These are phyloP conservation scores for Salix viminalis DNA, from an alignment of 345 rosid genomes.

Conservation along the genomic window DNA sequence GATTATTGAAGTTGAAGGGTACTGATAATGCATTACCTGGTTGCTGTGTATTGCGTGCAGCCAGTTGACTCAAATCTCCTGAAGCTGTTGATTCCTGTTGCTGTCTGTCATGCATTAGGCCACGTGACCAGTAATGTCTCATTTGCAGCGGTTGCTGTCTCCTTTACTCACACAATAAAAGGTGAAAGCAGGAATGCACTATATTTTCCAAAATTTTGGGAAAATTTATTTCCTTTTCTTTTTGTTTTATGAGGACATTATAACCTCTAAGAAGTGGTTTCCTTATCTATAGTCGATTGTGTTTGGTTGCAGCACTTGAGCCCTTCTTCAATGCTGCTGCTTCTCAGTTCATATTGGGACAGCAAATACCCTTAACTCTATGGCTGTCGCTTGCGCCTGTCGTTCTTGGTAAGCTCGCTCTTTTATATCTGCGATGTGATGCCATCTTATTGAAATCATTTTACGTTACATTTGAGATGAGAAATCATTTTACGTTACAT, in stretches of 20 bases:
- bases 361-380: conserved; percentile 65
- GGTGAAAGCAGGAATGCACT: conserved; percentile 31
- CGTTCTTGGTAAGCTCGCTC: conserved; percentile 53
- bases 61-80: conserved; percentile 75
- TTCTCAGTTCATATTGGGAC: conserved; percentile 89
- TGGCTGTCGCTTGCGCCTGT: conserved; percentile 95
- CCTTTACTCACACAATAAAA: conserved; percentile 93
- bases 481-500: neutral
- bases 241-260: neutral
- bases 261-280: neutral
- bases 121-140: conserved; percentile 94
- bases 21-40: neutral
- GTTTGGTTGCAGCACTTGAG: conserved; percentile 70
- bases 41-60: conserved; percentile 34
- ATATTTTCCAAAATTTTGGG: neutral
- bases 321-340: conserved; percentile 98
- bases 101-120: conserved; percentile 88
- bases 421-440: neutral
- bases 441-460: neutral
- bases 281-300: neutral
- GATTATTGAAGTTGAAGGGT: neutral
- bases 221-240: neutral
- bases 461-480: neutral
- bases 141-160: conserved; percentile 96
- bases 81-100: conserved; percentile 82